phyloP scores from a whole-genome alignment of 1,139 yeast genomes.

The Torulaspora pretoriensis region DNA sequence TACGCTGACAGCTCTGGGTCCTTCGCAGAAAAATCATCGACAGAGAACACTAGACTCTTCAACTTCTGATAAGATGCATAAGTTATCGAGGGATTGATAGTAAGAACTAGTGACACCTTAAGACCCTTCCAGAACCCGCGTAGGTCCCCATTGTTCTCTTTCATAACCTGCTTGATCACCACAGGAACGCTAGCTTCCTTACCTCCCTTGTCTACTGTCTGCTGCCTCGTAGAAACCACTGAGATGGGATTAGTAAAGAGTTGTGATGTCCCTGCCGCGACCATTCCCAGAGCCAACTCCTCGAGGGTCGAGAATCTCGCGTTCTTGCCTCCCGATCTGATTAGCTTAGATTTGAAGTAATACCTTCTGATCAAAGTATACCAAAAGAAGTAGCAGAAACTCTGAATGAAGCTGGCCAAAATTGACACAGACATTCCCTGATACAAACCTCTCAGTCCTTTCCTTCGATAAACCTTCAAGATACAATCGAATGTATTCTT shows the following conservation, averaged over 20 bases:
- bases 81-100: constrained; percentile 82
- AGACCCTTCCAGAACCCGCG: constrained; percentile 81
- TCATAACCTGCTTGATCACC: constrained; percentile 49
- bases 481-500: constrained; percentile 62
- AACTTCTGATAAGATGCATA: constrained; percentile 78
- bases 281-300: constrained; percentile 75
- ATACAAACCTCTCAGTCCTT: constrained; percentile 72
- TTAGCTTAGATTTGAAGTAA: constrained; percentile 47
- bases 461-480: constrained; percentile 51
- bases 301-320: constrained; percentile 48
- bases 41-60: constrained; percentile 47
- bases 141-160: constrained; percentile 55
- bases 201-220: constrained; percentile 44
- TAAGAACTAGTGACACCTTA: constrained; percentile 73
- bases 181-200: constrained; percentile 43
- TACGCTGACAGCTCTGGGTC: constrained; percentile 47
- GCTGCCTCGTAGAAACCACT: constrained; percentile 81
- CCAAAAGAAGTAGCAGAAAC: constrained; percentile 85
- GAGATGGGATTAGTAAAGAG: constrained; percentile 78
- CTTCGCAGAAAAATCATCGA: constrained; percentile 10
- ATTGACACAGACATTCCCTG: constrained; percentile 69
- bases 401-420: constrained; percentile 71
- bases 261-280: constrained; percentile 84
- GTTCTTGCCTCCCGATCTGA: constrained; percentile 19
- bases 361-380: constrained; percentile 66